Evolutionary conservation across 2,329 filamentous ascomycete species (phyloP).

Genomic region (Harringtonia lauricola): DNA sequence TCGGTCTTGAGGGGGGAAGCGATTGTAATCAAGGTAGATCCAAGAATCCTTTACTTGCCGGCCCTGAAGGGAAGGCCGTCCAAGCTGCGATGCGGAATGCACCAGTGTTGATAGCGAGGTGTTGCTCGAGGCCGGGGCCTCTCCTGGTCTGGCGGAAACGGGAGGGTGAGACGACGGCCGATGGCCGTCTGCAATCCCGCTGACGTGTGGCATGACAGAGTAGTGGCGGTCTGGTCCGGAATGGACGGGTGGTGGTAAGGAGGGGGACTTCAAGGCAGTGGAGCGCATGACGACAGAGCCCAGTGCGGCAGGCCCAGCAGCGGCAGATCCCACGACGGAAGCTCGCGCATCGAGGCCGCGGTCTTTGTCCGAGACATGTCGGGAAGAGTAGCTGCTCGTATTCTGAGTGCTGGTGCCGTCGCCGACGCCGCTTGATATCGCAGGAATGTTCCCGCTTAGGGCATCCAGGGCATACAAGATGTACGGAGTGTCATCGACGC

Average conservation of each 20-base stretch:
- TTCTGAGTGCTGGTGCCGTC: constrained; percentile 43
- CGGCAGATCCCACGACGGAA: too few species aligned
- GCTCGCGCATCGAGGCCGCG: constrained; percentile 30
- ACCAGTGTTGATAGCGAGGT: constrained; percentile 12
- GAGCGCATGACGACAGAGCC: too few species aligned
- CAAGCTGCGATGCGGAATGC: background rate
- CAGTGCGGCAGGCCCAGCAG: too few species aligned
- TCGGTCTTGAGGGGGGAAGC: constrained; percentile 3
- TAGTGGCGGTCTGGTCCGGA: background rate
- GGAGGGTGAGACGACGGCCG: background rate
- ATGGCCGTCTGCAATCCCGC: background rate
- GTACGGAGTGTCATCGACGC: constrained; percentile 75
- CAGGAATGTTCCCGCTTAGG: constrained; percentile 52
- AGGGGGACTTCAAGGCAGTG: background rate
- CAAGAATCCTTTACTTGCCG: constrained; percentile 7
- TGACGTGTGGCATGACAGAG: background rate
- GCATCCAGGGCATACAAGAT: constrained; percentile 86
- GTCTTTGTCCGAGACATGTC: constrained; percentile 24
- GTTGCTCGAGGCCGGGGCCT: background rate
- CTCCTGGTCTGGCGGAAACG: background rate
- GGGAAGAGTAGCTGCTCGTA: constrained; percentile 4
- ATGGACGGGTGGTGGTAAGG: background rate
- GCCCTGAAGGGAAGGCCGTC: constrained; percentile 1
- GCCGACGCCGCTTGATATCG: background rate
- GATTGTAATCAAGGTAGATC: constrained; percentile 5